These are phyloP conservation scores for Alternaria ethzedia DNA, from an alignment of 2,329 filamentous ascomycete species.

Conservation along the genomic window DNA sequence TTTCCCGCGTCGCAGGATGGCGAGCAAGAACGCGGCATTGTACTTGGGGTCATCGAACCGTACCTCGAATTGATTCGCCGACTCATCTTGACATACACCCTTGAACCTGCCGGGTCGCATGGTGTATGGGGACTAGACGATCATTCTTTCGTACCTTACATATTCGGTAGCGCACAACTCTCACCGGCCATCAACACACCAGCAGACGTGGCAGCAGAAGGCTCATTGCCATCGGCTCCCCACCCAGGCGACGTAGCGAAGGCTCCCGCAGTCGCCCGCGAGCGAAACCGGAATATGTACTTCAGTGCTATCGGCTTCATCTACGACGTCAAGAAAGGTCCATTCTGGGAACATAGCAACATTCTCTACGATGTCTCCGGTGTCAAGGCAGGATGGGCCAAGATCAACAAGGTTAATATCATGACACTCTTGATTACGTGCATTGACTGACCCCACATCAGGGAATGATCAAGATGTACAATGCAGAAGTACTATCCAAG, in stretches of 20 bases:
- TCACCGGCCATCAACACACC: constrained; percentile 71
- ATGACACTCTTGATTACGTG: neutral
- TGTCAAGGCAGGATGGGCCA: constrained; percentile 88
- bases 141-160: constrained; percentile 91
- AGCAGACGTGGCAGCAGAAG: constrained; percentile 72
- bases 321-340: constrained; percentile 93
- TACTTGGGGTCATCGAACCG: constrained; percentile 82
- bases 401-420: constrained; percentile 74
- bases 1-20: constrained; percentile 67
- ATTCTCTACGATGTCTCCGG: constrained; percentile 95
- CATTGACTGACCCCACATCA: constrained; percentile 37
- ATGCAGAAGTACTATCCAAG: constrained; percentile 93
- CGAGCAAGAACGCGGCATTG: constrained; percentile 76
- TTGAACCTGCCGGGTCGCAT: constrained; percentile 94
- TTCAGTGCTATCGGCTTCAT: constrained; percentile 97
- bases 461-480: constrained; percentile 99
- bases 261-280: constrained; percentile 48
- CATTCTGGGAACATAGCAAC: constrained; percentile 93
- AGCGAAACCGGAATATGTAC: constrained; percentile 69
- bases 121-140: constrained; percentile 99
- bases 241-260: constrained; percentile 70
- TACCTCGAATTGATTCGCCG: constrained; percentile 82
- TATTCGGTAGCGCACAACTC: constrained; percentile 92
- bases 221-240: constrained; percentile 72
- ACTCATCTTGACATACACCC: constrained; percentile 86